These are phyloP conservation scores for Caryopteris hybrid DNA, from an alignment of 305 asterid species.

Conservation along the genomic window DNA sequence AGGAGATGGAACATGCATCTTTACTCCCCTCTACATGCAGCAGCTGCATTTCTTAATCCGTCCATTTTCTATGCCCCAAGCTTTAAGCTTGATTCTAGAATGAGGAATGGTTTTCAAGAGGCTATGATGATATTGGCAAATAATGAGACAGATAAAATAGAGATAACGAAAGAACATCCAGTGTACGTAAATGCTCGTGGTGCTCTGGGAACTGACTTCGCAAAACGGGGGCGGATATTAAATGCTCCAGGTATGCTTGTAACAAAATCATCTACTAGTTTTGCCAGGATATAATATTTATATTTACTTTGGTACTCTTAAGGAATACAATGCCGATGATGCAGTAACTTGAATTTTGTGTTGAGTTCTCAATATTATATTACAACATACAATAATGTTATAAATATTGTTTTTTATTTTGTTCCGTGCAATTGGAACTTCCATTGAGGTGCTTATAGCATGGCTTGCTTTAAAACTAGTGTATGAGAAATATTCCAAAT, in stretches of 20 bases:
- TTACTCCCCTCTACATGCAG: constrained; percentile 38
- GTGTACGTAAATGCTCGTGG: constrained; percentile 41
- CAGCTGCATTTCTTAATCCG: constrained; percentile 53
- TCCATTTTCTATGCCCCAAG: constrained; percentile 31
- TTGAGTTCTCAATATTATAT: background rate
- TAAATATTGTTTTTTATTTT: background rate
- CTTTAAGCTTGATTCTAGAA: constrained; percentile 34
- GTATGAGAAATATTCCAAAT: background rate
- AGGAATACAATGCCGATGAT: background rate
- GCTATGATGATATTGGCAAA: constrained; percentile 39
- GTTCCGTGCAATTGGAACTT: background rate
- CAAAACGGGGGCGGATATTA: constrained; percentile 41
- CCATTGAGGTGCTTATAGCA: background rate
- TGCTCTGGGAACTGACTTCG: constrained; percentile 48
- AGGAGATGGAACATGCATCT: constrained; percentile 41
- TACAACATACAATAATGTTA: background rate
- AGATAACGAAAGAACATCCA: constrained; percentile 40
- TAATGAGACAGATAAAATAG: constrained; percentile 35
- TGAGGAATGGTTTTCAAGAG: constrained; percentile 48
- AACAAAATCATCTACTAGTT: background rate
- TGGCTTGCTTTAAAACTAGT: background rate
- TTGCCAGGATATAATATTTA: background rate
- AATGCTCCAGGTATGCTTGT: constrained; percentile 40
- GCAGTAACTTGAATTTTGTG: background rate
- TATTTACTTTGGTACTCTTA: background rate